Evolutionary conservation across 2,329 filamentous ascomycete species (phyloP), one percentile per base, ranked within the genome.

Genomic region (Diaporthe velutina): DNA sequence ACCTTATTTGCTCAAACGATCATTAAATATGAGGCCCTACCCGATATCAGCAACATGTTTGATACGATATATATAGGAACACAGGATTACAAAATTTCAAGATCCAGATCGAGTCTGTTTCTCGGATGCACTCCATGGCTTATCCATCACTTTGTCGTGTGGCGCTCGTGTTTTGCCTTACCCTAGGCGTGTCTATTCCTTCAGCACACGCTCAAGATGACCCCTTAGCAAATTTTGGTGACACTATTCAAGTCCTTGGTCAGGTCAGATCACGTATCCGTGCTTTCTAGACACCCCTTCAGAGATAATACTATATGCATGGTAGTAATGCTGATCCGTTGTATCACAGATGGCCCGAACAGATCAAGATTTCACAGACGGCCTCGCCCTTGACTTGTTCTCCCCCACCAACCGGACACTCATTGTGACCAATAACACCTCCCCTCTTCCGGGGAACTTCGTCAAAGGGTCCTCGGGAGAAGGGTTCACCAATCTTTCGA

Each of bases 341-440:
- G 33, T 0, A 6, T 38, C 2, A 28, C 33, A 67, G 64, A 67
- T 67, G 64, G 64, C 45, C 38, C 45, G 64, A 35, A 67, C 64
- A 10, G 64, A 67, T 13, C 64, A 67, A 17, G 64, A 67, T n/a
- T 67, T 67, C 15, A 52, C 22, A 17, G 64, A 67, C 10, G 64
- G 64, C 22, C 64, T 67, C 4, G 64, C 64, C 7, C 64, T 67
- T 17, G 64, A 67, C 6, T 9, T 67, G 30, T 67, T 67, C 45
- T 52, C 45, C 4, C 61, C 64, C 15, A 38, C 33, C 33, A 68
- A 68, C 15, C 64, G 64, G 7, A 68, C 64, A 17, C 48, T 68
- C 5, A 17, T 68, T 7, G 64, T 68, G 33, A 54, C 64, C 2
- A 68, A 68, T 22, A 54, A 68, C 6, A 68, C 48, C 15, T 54